A percentile compares a stretch with the other conserved stretches of the same genome.
These are phyloP conservation scores for Chenopodium album DNA, from an alignment of 148 eudicot genomes.

Conservation along the genomic window DNA sequence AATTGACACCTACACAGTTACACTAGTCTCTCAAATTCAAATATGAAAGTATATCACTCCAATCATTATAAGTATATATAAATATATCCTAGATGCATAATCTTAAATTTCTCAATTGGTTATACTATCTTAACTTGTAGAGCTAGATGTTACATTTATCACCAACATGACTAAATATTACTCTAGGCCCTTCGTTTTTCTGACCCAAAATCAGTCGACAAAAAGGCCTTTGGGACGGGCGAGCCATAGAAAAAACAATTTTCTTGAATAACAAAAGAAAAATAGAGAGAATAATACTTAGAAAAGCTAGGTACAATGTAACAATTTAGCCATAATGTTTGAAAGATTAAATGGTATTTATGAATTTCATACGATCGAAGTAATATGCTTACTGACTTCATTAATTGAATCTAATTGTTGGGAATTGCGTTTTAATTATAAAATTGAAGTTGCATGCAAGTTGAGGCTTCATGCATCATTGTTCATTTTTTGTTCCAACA, in stretches of 20 bases:
- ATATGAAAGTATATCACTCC: too few relatives aligned
- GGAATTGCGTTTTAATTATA: conserved; percentile 15
- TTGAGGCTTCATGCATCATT: not conserved
- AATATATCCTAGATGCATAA: too few relatives aligned
- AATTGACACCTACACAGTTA: too few relatives aligned
- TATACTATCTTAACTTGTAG: not conserved
- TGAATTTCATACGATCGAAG: not conserved
- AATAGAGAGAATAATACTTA: not conserved
- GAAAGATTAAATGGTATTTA: not conserved
- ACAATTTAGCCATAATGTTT: not conserved
- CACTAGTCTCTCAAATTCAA: too few relatives aligned
- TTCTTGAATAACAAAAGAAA: not conserved
- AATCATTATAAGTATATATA: too few relatives aligned
- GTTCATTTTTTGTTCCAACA: not conserved
- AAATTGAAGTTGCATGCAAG: not conserved
- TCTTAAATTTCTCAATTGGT: too few relatives aligned
- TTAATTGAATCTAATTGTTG: conserved; percentile 25
- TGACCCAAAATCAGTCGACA: conserved; percentile 1
- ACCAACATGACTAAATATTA: conserved; percentile 6
- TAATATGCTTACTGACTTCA: conserved; percentile 8
- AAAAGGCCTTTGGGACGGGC: not conserved
- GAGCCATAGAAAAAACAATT: not conserved
- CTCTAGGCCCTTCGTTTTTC: not conserved
- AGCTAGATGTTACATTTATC: not conserved
- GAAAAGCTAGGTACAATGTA: conserved; percentile 14